Percentiles rank a stretch among this genome's conserved stretches.
Evolutionary conservation across 176 grass and related monocot genomes (phyloP).

Genomic region (Aegilops umbellulata): DNA sequence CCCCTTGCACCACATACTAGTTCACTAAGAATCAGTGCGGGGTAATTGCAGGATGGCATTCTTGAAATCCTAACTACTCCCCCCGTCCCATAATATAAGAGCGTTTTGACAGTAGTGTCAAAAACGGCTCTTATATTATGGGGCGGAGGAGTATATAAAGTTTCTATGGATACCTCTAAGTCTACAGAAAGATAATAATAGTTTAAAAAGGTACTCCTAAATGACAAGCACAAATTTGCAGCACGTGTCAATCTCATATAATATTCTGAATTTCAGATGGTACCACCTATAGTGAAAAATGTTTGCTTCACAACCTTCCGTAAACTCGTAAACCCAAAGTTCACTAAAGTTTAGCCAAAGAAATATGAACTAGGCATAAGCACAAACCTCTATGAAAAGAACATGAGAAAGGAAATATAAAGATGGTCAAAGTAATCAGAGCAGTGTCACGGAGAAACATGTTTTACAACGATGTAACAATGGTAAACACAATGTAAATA

Average conservation of each 20-base stretch:
- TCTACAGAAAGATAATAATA: not conserved
- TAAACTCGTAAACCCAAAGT: not conserved
- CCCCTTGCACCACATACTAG: not conserved
- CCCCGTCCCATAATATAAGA: too few species aligned
- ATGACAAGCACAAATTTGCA: not conserved
- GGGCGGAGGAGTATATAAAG: not conserved
- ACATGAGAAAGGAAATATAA: not conserved
- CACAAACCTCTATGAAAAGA: not conserved
- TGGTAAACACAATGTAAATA: not conserved
- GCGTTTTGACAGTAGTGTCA: too few species aligned
- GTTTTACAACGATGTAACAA: conserved; percentile 19
- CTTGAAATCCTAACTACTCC: not conserved
- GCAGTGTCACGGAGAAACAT: not conserved
- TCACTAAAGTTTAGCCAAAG: not conserved
- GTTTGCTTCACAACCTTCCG: not conserved
- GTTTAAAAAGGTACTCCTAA: not conserved
- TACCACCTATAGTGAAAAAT: not conserved
- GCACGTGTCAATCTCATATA: not conserved
- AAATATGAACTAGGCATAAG: not conserved
- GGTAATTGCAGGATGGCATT: not conserved
- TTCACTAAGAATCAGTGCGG: not conserved
- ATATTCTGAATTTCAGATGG: not conserved
- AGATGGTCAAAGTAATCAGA: not conserved
- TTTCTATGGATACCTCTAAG: not conserved
- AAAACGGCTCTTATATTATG: too few species aligned